Conservation (phyloP, 1,284 basidiomycete genomes). For the Vanrija sp. region DNA sequence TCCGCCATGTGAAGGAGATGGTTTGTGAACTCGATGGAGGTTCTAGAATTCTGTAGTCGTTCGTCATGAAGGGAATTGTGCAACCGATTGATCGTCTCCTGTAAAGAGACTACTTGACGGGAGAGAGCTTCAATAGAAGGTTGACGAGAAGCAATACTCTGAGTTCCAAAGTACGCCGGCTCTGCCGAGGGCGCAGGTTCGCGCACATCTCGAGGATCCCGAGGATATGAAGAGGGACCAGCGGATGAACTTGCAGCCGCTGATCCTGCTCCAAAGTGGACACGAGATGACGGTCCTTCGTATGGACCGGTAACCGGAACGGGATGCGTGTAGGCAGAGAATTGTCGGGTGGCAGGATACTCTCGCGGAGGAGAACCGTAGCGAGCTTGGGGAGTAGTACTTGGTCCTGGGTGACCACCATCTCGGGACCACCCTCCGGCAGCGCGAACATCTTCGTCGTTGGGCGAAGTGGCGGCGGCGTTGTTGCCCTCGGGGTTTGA, state of each 20-base stretch:
- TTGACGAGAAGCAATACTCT: constrained; percentile 7
- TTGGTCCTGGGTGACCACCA: not conserved
- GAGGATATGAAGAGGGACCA: not conserved
- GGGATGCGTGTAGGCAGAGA: not conserved
- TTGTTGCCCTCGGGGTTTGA: constrained; percentile 16
- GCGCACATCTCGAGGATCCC: constrained; percentile 7
- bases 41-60: constrained; percentile 28
- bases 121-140: constrained; percentile 15
- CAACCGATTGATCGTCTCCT: constrained; percentile 29
- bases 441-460: constrained; percentile 15
- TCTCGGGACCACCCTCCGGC: not conserved
- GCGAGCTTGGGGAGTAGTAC: not conserved
- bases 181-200: constrained; percentile 21
- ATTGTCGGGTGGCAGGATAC: not conserved
- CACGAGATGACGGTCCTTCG: not conserved
- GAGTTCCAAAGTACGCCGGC: constrained; percentile 20
- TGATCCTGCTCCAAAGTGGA: not conserved
- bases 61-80: constrained; percentile 28
- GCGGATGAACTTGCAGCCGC: not conserved
- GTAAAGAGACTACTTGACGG: constrained; percentile 26
- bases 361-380: not conserved
- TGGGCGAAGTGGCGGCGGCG: constrained; percentile 17
- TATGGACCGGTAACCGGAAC: not conserved
- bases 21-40: constrained; percentile 28
- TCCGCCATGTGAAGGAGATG: constrained; percentile 34